Conservation (phyloP, 495 filamentous ascomycete genomes). For the Trypethelium eluteriae region DNA sequence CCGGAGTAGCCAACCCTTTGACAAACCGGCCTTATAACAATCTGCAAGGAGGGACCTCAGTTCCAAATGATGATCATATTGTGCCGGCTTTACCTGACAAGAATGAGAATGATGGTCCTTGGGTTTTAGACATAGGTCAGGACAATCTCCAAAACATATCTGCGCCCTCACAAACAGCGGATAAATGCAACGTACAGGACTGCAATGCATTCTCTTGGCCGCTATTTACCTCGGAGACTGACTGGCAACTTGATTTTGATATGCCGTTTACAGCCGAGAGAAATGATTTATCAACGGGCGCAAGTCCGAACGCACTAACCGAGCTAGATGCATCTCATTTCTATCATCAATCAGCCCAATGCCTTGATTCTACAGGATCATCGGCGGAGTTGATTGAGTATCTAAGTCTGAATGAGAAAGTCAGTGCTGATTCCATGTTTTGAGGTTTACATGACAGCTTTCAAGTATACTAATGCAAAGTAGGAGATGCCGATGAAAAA, state of each 20-base stretch:
- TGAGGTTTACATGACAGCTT: background rate
- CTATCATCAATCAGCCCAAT: background rate
- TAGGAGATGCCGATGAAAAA: background rate
- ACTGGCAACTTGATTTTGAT: constrained; percentile 8
- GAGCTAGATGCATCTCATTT: background rate
- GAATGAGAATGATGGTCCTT: background rate
- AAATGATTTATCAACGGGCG: background rate
- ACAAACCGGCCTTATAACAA: background rate
- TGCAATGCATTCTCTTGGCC: constrained; percentile 2
- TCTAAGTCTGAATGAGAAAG: background rate
- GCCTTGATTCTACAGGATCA: constrained; percentile 1
- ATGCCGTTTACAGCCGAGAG: background rate
- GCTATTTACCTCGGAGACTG: background rate
- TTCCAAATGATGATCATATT: background rate
- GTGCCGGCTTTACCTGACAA: background rate
- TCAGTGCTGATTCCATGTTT: background rate
- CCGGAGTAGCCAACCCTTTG: background rate
- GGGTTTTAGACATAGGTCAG: background rate
- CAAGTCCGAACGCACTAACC: background rate
- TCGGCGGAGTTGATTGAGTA: background rate
- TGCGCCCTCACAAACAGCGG: background rate
- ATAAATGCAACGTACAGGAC: background rate
- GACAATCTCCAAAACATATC: background rate
- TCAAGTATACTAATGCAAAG: background rate
- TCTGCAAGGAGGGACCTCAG: background rate